Base-by-base conservation (phyloP, 768 basidiomycete species). In the Trametes gibbosa region DNA sequence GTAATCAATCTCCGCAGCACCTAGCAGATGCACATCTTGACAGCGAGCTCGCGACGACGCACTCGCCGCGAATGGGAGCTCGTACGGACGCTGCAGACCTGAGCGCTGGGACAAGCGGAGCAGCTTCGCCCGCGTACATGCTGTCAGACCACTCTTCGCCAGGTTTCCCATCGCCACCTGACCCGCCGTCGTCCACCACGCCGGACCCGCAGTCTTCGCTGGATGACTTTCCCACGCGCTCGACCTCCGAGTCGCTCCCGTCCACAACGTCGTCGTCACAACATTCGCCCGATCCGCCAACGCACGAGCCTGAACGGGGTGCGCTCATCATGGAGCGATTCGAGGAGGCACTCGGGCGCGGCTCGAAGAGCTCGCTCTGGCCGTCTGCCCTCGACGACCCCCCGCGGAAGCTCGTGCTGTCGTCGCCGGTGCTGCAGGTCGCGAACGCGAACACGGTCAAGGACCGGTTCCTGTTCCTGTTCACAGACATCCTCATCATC, bases 401-500 rank as follows among this genome's bases (percentile, higher is more conserved):
- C 16, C 92, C 93, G 7, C 84, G 97, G 42, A 93, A 89, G 70
- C 75, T 98, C 40, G 75, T 97, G 16, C 76, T 95, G 41, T 88
- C 90, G 1, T 89, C 90, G 2, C 89, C 94, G 1, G 90, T 96
- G 7, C 77, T 96, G 5, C 97, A 99, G 74, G 93, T 98, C 14
- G 93, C 93, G 65, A 94, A 97, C 73, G 81, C 86, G 41, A 89
- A 96, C 72, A 95, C 91, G 0, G 90, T 95, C 72, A 98, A 98
- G 73, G 95, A 98, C 68, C 87, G 97, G 12, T 92, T 93, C 76
- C 82, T 98, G 10, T 95, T 98, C 77, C 81, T 98, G n/a, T 99
- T 99, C 81, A 93, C 79, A 72, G 97, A 99, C 71, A 83, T 98
- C 53, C 83, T 98, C 54, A 82, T 98, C 72, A 84, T 98, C 64